Percentiles rank a stretch among this genome's conserved stretches.
Evolutionary conservation across 2,329 filamentous ascomycete genomes (phyloP).

Genomic region (Capronia epimyces): DNA sequence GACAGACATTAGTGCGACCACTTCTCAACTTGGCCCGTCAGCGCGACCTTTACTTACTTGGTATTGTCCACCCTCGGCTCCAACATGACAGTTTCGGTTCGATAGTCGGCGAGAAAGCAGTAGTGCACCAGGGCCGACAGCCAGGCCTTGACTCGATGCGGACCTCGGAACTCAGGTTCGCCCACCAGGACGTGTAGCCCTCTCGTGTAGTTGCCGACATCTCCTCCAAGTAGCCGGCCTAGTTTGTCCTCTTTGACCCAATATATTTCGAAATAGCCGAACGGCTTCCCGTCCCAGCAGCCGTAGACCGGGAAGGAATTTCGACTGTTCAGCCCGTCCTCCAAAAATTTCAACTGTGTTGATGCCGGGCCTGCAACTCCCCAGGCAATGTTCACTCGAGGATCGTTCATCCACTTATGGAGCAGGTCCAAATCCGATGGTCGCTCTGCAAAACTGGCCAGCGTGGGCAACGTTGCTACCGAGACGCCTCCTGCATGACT

Average conservation of each 20-base stretch:
- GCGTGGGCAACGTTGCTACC: conserved; percentile 32
- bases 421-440: conserved; percentile 64
- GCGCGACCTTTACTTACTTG: conserved; percentile 54
- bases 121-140: conserved; percentile 81
- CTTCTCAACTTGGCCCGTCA: background rate
- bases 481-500: conserved; percentile 26
- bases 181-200: conserved; percentile 86
- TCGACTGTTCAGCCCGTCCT: conserved; percentile 56
- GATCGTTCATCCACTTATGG: conserved; percentile 81
- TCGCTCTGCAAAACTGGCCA: conserved; percentile 41
- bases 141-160: conserved; percentile 73
- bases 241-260: conserved; percentile 92
- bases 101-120: conserved; percentile 67
- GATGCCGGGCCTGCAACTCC: conserved; percentile 55
- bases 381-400: conserved; percentile 82
- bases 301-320: conserved; percentile 89
- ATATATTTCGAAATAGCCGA: conserved; percentile 96
- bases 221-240: conserved; percentile 60
- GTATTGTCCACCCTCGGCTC: conserved; percentile 89
- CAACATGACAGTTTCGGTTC: conserved; percentile 76
- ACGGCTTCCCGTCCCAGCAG: conserved; percentile 89
- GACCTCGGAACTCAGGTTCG: conserved; percentile 82
- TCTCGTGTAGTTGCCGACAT: conserved; percentile 73
- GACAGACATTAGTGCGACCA: conserved; percentile 1
- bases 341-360: conserved; percentile 63